These are phyloP conservation scores for Neopestalotiopsis sp. DNA, from an alignment of 2,329 filamentous ascomycete species.

Conservation along the genomic window DNA sequence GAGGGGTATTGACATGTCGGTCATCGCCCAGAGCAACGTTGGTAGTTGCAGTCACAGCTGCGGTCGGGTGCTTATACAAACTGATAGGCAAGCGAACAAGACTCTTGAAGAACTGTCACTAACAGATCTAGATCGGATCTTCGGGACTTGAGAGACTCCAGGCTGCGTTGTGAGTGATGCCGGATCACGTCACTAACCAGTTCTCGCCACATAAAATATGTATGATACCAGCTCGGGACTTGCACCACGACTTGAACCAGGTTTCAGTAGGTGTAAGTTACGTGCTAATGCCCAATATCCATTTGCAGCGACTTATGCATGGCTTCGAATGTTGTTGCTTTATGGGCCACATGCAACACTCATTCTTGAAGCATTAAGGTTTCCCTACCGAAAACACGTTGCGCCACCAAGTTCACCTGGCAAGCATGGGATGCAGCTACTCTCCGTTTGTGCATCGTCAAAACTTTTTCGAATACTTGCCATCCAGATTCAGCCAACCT, in stretches of 20 bases:
- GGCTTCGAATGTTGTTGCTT: not conserved
- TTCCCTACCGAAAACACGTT: slow-evolving; percentile 2
- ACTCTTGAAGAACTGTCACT: not conserved
- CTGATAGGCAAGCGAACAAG: too few relatives aligned
- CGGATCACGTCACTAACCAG: not conserved
- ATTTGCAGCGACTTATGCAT: not conserved
- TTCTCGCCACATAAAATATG: not conserved
- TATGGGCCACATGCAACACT: not conserved
- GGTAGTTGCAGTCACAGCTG: not conserved
- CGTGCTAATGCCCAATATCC: not conserved
- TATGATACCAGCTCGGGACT: not conserved
- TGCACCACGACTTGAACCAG: not conserved
- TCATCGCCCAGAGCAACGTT: not conserved
- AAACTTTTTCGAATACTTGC: not conserved
- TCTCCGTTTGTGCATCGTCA: not conserved
- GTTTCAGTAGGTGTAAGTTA: slow-evolving; percentile 1
- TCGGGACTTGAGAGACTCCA: not conserved
- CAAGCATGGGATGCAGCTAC: not conserved
- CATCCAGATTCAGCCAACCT: not conserved
- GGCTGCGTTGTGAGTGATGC: not conserved
- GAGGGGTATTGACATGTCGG: slow-evolving; percentile 15
- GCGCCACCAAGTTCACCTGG: not conserved
- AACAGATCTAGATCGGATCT: not conserved
- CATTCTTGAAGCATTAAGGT: not conserved
- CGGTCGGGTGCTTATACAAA: too few relatives aligned